Base-by-base conservation (phyloP, 805 yeast genomes). In the Myxozyma udenii region DNA sequence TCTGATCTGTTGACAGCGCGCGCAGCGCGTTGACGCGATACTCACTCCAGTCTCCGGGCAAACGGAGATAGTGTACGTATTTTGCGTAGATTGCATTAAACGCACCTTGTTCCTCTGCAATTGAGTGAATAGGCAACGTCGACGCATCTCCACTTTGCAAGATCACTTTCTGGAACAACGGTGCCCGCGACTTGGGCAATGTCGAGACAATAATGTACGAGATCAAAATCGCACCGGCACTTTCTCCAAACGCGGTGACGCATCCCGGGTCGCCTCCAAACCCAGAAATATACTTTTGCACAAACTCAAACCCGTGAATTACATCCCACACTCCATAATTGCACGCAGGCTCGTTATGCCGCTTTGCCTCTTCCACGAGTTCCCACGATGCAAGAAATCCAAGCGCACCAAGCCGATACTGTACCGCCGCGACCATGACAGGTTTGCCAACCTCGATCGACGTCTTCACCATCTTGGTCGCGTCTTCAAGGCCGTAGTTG, bases 251-350 rank as follows among this genome's bases (percentile, higher is more conserved):
- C 12, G 71, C 66, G 0, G 77, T 68, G 32, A 75, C 66, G 40
- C 64, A 62, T 4, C 70, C 69, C 0, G 66, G 64, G 59, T 75
- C 65, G 41, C 79, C 78, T n/a, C 76, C 76, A 57, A 75, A 74
- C 28, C 67, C 56, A 14, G 53, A 53, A 49, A 74, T 73, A 58
- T 71, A 56, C 53, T 72, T 62, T 45, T 67, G 65, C 2, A 66
- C 62, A 78, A 78, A 75, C 57, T 73, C 74, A 14, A 75, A 48
- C 18, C 47, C 52, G 22, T 41, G 44, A 21, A 48, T 40, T 9
- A 33, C 32, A 57, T 75, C 78, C 74, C 76, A 73, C 35, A 74
- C 66, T 1, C 77, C 77, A 46, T 68, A 67, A 49, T 74, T 70
- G 22, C 66, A 43, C 3, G 49, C 42, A 7, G 44, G 47, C 22